Base-by-base conservation (phyloP, 768 basidiomycete species). In the Trametopsis cervina region DNA sequence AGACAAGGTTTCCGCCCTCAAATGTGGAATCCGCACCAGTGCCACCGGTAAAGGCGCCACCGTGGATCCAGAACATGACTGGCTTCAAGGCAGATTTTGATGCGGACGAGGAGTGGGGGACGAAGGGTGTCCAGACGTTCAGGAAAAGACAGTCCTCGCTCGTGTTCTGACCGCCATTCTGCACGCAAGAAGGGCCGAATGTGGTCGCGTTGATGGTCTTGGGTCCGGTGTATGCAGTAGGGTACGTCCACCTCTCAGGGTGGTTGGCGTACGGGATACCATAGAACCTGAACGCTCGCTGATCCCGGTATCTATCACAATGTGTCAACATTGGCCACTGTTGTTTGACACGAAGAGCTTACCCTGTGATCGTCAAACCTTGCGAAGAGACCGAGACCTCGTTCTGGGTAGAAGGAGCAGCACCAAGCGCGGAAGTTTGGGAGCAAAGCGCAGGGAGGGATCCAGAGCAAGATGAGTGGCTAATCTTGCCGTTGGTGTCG, bases 11-110 rank as follows among this genome's bases (percentile, higher is more conserved):
- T 2, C 73, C 69, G 1, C 75, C 73, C 26, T 72, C 72, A 53
- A 64, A 74, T 2, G 66, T 65, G 0, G 65, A 52, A 50, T 72
- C 69, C 11, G 65, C 65, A 3, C 68, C 68, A 36, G 64, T 63
- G 2, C 73, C 73, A 10, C 63, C 53, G 0, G 67, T 70, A 47
- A 70, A 75, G 10, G 72, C 72, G 2, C 74, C 74, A 2, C 75
- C 74, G 39, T 77, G 73, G 25, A 77, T 76, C 70, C 68, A 75
- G 56, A 77, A 69, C 64, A 75, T 63, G 17, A 74, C 73, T 0
- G 75, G 69, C 43, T 69, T 73, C 15, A 68, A 58, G 3, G 56
- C 44, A 4, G 49, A 46, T 20, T 54, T 51, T 4, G 49, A 40
- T 25, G 56, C 42, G 17, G 54, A n/a, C 0, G 56, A 6, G 15